Conservation (phyloP, 331 rosid genomes). For the Dryas integrifolia region DNA sequence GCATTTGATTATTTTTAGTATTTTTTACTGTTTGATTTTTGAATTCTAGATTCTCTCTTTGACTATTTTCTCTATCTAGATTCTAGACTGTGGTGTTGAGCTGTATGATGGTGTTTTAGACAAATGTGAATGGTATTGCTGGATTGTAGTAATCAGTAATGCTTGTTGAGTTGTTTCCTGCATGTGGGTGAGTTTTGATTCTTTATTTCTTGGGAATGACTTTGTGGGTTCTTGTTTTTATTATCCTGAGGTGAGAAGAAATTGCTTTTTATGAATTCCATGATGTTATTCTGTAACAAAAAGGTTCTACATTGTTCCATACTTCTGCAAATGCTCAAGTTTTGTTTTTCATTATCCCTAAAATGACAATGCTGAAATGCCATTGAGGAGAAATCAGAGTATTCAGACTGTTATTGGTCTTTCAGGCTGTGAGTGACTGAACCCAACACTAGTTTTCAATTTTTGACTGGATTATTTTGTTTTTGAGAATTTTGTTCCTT, state of each 20-base stretch:
- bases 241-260: conserved; percentile 20
- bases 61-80: conserved; percentile 16
- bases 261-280: conserved; percentile 18
- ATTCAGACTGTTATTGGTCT: background rate
- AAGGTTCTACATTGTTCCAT: conserved; percentile 27
- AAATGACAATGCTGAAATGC: conserved; percentile 10
- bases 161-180: background rate
- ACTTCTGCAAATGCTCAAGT: background rate
- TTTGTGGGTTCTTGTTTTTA: conserved; percentile 21
- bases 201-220: conserved; percentile 5
- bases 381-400: background rate
- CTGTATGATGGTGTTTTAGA: conserved; percentile 20
- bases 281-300: conserved; percentile 5
- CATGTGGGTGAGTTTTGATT: conserved; percentile 11
- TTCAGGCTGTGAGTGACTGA: background rate
- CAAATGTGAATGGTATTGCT: conserved; percentile 19
- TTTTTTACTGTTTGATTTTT: conserved; percentile 23
- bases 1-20: conserved; percentile 18
- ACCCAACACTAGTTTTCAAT: too few relatives aligned
- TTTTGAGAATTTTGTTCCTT: background rate
- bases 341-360: background rate
- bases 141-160: background rate
- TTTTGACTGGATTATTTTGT: background rate
- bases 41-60: conserved; percentile 43
- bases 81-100: background rate